phyloP scores from a whole-genome alignment of 2,329 filamentous ascomycete species.

The Paraconiothyrium sp. region DNA sequence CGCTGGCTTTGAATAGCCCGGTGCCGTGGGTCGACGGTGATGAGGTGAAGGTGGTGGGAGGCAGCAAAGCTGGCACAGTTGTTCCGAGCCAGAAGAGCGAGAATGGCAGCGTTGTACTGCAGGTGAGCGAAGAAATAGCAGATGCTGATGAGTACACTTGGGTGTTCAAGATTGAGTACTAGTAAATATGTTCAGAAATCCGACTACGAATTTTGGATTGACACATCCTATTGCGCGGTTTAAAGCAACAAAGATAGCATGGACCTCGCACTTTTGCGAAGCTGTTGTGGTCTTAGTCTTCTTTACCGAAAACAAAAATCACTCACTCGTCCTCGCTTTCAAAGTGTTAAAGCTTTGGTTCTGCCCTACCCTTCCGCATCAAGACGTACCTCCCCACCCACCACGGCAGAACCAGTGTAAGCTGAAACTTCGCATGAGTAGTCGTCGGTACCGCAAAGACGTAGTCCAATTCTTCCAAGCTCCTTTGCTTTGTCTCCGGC shows the following conservation, averaged over 20 bases:
- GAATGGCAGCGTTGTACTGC: constrained; percentile 15
- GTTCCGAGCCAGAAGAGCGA: constrained; percentile 15
- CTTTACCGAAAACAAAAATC: too few species aligned
- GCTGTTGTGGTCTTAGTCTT: too few species aligned
- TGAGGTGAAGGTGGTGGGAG: constrained; percentile 52
- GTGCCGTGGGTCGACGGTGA: constrained; percentile 57
- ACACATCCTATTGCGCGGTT: too few species aligned
- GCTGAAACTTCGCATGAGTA: constrained; percentile 50
- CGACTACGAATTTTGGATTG: too few species aligned
- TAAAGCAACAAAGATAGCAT: too few species aligned
- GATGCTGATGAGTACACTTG: constrained; percentile 21
- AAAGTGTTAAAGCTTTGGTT: background rate
- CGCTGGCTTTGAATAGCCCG: constrained; percentile 48
- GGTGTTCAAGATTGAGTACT: constrained; percentile 28
- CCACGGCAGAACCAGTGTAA: constrained; percentile 54
- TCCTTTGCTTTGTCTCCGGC: constrained; percentile 44
- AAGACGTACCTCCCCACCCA: constrained; percentile 55
- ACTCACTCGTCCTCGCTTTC: too few species aligned
- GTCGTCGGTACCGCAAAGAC: constrained; percentile 52
- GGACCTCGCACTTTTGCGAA: too few species aligned
- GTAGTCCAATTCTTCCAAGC: constrained; percentile 44
- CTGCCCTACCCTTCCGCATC: background rate
- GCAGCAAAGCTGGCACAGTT: constrained; percentile 41
- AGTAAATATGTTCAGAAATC: background rate
- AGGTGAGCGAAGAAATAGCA: constrained; percentile 15